Evolutionary conservation across 2,329 filamentous ascomycete species (phyloP), one percentile per base, ranked within the genome.

Genomic region (Coccinonectria pachysandricola): DNA sequence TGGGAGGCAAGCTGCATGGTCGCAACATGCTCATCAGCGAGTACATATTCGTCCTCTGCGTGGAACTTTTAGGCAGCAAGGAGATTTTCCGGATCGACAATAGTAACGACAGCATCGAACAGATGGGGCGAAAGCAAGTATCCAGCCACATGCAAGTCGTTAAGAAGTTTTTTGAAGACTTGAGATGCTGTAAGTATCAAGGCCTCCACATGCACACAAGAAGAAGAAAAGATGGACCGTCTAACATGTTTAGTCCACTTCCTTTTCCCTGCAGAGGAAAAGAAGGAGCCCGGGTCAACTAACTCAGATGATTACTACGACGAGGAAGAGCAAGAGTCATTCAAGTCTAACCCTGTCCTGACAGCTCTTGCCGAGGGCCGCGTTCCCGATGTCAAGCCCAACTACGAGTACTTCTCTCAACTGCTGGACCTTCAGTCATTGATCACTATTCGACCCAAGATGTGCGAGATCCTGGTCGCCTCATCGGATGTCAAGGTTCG

Each of bases 101-200:
- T 35, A 57, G 54, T 45, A 58, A 57, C 30, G 55, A 59, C 28
- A 58, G 55, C 36, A 57, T 58, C 25, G 55, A 58, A 40, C 55
- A 64, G 31, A 64, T 67, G 48, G 58, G 63, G 35, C 60, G 72
- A 30, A 80, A 80, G 49, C 74, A 78, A 43, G 72, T 80, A 5
- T 79, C 75, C 3, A 79, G 74, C 45, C 75, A 80, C 44, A 79
- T 80, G 45, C 75, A 81, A 46, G 75, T 81, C 9, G 56, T 79
- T 29, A 79, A 79, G 56, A 71, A 70, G 26, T 77, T 79, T 48
- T 71, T 80, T 37, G 62, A 65, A 29, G 65, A 69, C 28, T 60
- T 79, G 36, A 65, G 70, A 21, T 73, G 69, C 48, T 78, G 74
- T 78, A 57, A 65, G 73, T 60, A 8, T 15, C 14, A 10, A 4